Base-by-base conservation (phyloP, 2,329 filamentous ascomycete genomes). In the Aspergillus tubingensis region DNA sequence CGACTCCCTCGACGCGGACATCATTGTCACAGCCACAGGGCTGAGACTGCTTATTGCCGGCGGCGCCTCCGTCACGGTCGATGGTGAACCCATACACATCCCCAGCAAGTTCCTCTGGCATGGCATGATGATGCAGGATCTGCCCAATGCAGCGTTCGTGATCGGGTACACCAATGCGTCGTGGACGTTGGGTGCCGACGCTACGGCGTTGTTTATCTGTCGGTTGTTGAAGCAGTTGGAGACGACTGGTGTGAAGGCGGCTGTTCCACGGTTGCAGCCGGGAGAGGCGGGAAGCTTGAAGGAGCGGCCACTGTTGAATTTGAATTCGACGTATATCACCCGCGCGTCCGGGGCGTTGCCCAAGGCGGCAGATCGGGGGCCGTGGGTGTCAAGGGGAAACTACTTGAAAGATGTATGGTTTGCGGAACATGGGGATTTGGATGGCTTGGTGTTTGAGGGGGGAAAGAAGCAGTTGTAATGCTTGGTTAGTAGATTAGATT, bases 141-240 rank as follows among this genome's bases (percentile, higher is more conserved):
- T 80, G 5, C 79, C 79, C 15, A 81, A 80, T 60, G 67, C 76
- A 2, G 68, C 72, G 2, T 76, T 77, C 38, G 67, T 80, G 13
- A 74, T 80, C 52, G 79, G 79, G 0, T 81, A 80, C 59, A 76
- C 77, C 4, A 78, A 79, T 56, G 77, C 76, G 2, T 77, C 77
- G 5, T 81, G 79, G 79, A 80, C 79, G 0, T 67, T 80, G 5
- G 79, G 79, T 7, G 76, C 78, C 1, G 79, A 81, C 60, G 76
- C 78, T 3, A 77, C 78, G 1, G 77, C 77, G 3, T 70, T 72
- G 3, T 71, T 79, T n/a, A 64, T 78, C 54, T 69, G 67, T 19
- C 74, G 78, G 2, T 58, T 80, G 27, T 56, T 80, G 23, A 70
- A 73, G 57, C 62, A 67, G 3, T 61, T 79, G 60, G 66, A 74